phyloP scores from a whole-genome alignment of 1,139 yeast genomes.

The Suhomyces kunorum region DNA sequence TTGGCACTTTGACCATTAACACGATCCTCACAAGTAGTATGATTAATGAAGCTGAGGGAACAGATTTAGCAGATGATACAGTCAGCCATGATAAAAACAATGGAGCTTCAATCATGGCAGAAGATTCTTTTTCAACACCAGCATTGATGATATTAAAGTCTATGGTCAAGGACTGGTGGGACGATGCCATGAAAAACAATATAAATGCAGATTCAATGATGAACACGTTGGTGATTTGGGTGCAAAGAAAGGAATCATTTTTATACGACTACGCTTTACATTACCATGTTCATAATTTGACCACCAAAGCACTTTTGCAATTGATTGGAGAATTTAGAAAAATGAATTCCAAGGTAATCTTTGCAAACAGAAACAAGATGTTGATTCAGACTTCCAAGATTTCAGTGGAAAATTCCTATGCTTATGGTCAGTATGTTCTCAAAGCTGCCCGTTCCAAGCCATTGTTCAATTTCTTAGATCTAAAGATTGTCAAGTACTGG shows the following conservation, averaged over 20 bases:
- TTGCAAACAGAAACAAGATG: conserved; percentile 77
- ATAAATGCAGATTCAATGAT: conserved; percentile 82
- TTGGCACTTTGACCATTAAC: conserved; percentile 79
- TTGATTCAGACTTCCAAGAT: conserved; percentile 74
- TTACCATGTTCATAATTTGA: conserved; percentile 83
- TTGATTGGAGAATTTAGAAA: conserved; percentile 76
- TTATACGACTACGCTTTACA: conserved; percentile 79
- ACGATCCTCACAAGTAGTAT: conserved; percentile 83
- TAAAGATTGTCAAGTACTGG: conserved; percentile 80
- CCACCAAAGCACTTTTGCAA: conserved; percentile 81
- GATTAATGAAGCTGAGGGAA: conserved; percentile 88
- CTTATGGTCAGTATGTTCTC: conserved; percentile 85
- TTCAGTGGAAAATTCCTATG: conserved; percentile 84
- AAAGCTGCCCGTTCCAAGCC: conserved; percentile 82
- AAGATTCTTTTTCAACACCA: conserved; percentile 77
- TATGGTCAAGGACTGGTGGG: conserved; percentile 93
- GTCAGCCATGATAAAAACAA: conserved; percentile 42
- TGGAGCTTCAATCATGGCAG: conserved; percentile 60
- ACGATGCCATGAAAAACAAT: conserved; percentile 72
- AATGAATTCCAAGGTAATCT: conserved; percentile 76
- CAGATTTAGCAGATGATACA: conserved; percentile 65
- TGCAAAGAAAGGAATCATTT: conserved; percentile 69
- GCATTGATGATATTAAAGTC: conserved; percentile 70
- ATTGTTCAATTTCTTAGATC: conserved; percentile 77
- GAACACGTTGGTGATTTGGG: conserved; percentile 85